phyloP scores from a whole-genome alignment of 2,329 filamentous ascomycete genomes.

The Emmonsiellopsis sp. region DNA sequence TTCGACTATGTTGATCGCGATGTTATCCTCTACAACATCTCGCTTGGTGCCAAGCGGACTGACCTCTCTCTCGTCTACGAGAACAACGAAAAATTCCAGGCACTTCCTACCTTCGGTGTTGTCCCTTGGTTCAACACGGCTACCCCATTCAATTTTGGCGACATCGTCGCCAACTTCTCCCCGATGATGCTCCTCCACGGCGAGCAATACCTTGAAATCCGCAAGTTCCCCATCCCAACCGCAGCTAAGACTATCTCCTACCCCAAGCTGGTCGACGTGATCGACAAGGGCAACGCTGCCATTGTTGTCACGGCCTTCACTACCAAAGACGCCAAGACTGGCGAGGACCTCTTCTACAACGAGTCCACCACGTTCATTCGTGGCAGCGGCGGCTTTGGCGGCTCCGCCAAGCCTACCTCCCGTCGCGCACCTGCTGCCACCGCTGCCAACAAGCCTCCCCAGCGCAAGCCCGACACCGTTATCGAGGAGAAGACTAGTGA shows the following conservation, averaged over 20 bases:
- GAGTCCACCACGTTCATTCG: conserved; percentile 89
- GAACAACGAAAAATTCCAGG: conserved; percentile 83
- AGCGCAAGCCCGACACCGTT: conserved; percentile 67
- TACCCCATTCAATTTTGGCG: conserved; percentile 66
- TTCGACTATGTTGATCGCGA: conserved; percentile 82
- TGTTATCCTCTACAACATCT: conserved; percentile 89
- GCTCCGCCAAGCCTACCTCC: conserved; percentile 58
- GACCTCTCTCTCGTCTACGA: conserved; percentile 87
- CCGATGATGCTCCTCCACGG: conserved; percentile 99
- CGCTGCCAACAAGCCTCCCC: conserved; percentile 66
- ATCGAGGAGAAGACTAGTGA: conserved; percentile 78
- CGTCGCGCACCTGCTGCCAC: conserved; percentile 70
- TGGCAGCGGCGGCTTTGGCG: conserved; percentile 83
- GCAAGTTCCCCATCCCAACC: conserved; percentile 85
- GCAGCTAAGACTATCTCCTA: conserved; percentile 65
- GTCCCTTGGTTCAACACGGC: conserved; percentile 86
- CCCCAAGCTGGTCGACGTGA: conserved; percentile 78
- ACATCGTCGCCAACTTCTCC: conserved; percentile 89
- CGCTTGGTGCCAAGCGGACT: conserved; percentile 80
- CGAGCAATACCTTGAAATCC: conserved; percentile 94
- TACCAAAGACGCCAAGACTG: conserved; percentile 74
- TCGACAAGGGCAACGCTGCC: conserved; percentile 89
- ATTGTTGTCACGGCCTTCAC: conserved; percentile 70
- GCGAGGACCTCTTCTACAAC: conserved; percentile 93
- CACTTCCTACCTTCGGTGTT: conserved; percentile 89